Conservation (phyloP, 371 early-diverging fungal genomes). For the Gilbertella persicaria region DNA sequence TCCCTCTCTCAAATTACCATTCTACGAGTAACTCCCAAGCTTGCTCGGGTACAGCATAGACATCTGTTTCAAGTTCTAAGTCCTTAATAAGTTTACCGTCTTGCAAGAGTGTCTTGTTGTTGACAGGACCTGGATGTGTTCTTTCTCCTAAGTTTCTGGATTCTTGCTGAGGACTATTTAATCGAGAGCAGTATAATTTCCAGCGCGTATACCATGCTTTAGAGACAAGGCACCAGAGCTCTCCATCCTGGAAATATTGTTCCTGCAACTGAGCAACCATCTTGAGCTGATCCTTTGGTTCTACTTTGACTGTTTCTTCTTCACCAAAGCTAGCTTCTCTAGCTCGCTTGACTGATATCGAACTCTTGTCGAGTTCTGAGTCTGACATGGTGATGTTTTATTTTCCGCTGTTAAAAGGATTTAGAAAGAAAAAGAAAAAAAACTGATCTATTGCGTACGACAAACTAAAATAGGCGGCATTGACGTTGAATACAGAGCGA, state of each 20-base stretch:
- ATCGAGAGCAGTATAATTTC: conserved; percentile 27
- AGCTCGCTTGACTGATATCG: conserved; percentile 25
- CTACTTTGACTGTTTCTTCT: conserved; percentile 7
- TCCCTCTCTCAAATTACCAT: conserved; percentile 14
- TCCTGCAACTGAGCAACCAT: conserved; percentile 19
- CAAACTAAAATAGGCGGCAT: too few species aligned
- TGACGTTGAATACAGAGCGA: too few species aligned
- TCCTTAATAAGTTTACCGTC: conserved; percentile 14
- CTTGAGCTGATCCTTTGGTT: conserved; percentile 27
- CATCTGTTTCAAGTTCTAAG: conserved; percentile 5
- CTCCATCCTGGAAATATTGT: conserved; percentile 14
- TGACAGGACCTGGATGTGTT: conserved; percentile 21
- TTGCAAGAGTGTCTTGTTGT: conserved; percentile 14
- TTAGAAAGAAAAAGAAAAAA: conserved; percentile 2
- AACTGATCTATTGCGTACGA: too few species aligned
- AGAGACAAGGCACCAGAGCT: conserved; percentile 22
- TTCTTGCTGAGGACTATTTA: conserved; percentile 7
- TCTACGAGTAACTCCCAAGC: conserved; percentile 24
- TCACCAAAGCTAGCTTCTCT: conserved; percentile 31
- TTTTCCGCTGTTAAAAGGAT: not conserved
- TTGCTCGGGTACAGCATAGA: conserved; percentile 21
- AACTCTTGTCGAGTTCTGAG: conserved; percentile 17
- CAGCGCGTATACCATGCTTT: conserved; percentile 25
- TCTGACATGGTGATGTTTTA: conserved; percentile 23
- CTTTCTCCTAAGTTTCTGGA: conserved; percentile 11